Conservation (phyloP, 768 basidiomycete genomes). For the Xerocomellus intermedius region DNA sequence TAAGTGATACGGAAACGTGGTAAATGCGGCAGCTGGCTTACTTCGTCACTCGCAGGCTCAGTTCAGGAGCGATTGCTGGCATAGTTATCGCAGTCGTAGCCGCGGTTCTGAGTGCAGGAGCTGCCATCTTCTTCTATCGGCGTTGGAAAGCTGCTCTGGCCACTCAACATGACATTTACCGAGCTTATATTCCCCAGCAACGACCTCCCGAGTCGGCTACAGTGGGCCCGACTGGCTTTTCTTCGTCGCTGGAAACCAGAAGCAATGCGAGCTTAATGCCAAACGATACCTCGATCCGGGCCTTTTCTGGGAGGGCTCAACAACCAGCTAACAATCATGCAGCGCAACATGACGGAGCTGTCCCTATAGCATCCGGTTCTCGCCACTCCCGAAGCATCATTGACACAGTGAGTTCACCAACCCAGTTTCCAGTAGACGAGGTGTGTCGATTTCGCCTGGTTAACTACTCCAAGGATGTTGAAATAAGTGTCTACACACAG, state of each 20-base stretch:
- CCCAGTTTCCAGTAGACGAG: slow-evolving; percentile 14
- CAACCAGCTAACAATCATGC: slow-evolving; percentile 2
- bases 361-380: neutral
- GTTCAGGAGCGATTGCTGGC: slow-evolving; percentile 25
- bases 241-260: slow-evolving; percentile 24
- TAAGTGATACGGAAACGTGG: slow-evolving; percentile 2
- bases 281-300: neutral
- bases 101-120: slow-evolving; percentile 12
- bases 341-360: neutral
- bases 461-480: neutral
- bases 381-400: slow-evolving; percentile 14
- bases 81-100: slow-evolving; percentile 15
- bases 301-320: slow-evolving; percentile 2
- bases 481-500: slow-evolving; percentile 3
- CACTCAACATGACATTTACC: slow-evolving; percentile 13
- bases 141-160: slow-evolving; percentile 28
- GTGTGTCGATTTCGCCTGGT: slow-evolving; percentile 3
- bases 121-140: slow-evolving; percentile 27
- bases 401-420: slow-evolving; percentile 2
- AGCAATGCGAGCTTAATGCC: slow-evolving; percentile 7
- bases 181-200: slow-evolving; percentile 11
- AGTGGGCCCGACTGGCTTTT: slow-evolving; percentile 11
- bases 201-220: neutral
- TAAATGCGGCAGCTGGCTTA: neutral
- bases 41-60: slow-evolving; percentile 8